phyloP scores from a whole-genome alignment of 441 rosid species.

The Adansonia grandidieri region DNA sequence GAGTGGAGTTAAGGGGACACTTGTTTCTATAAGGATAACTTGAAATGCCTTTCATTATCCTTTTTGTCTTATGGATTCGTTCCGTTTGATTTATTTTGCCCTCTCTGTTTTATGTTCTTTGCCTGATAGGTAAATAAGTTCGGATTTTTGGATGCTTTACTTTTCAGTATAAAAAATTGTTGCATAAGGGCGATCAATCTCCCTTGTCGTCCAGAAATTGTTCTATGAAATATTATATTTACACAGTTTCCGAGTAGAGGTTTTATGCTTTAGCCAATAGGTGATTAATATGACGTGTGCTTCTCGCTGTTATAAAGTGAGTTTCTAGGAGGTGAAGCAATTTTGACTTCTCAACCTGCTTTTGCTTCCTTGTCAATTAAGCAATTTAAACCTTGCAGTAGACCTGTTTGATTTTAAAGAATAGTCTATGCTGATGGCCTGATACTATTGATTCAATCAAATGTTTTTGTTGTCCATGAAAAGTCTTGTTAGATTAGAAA shows the following conservation, averaged over 20 bases:
- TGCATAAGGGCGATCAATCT: too few species aligned
- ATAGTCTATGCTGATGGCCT: not conserved
- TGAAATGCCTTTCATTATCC: too few species aligned
- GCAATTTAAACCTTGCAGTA: not conserved
- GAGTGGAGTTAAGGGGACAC: too few species aligned
- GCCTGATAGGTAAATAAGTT: too few species aligned
- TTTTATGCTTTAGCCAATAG: not conserved
- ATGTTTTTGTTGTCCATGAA: not conserved
- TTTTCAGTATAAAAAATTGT: too few species aligned
- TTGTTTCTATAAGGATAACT: too few species aligned
- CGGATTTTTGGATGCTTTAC: not conserved
- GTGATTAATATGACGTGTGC: not conserved
- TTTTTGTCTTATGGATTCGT: too few species aligned
- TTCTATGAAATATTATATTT: not conserved
- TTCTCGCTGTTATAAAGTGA: not conserved
- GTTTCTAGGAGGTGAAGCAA: too few species aligned
- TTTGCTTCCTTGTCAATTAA: slow-evolving; percentile 5
- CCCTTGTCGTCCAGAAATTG: not conserved
- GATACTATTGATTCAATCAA: not conserved
- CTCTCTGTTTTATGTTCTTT: too few species aligned
- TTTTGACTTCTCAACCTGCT: too few species aligned
- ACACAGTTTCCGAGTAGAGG: too few species aligned
- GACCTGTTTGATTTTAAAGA: not conserved
- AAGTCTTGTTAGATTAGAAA: not conserved
- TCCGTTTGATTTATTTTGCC: too few species aligned